Evolutionary conservation across 305 asterid species (phyloP).

Genomic region (Solanum hybrid): DNA sequence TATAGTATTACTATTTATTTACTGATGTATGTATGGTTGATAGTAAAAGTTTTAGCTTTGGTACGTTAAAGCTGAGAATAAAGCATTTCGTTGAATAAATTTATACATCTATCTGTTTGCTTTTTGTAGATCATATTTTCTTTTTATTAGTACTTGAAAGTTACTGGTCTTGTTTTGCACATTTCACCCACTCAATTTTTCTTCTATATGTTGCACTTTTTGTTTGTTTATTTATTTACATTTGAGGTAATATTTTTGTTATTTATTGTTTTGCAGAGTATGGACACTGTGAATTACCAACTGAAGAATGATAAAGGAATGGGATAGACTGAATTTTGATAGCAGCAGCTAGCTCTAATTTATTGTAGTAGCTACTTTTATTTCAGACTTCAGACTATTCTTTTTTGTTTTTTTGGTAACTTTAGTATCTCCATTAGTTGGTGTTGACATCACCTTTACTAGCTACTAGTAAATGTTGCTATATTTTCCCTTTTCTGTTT

Average conservation of each 20-base stretch:
- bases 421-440: neutral
- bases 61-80: constrained; percentile 1
- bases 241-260: neutral
- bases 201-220: neutral
- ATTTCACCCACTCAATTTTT: neutral
- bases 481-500: neutral
- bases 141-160: neutral
- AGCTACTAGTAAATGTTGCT: neutral
- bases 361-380: neutral
- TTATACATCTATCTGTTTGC: neutral
- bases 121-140: neutral
- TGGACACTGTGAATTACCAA: constrained; percentile 58
- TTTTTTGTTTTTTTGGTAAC: neutral
- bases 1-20: no score
- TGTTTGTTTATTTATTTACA: neutral
- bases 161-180: neutral
- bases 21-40: neutral
- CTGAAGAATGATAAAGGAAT: constrained; percentile 28
- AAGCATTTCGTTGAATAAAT: neutral
- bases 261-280: constrained; percentile 28
- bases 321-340: neutral
- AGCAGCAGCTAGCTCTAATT: neutral
- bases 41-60: neutral
- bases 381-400: neutral
- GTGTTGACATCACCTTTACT: neutral